A percentile compares a stretch with the other conserved stretches of the same genome.
These are phyloP conservation scores for Cystobasidium ongulense DNA, from an alignment of 768 basidiomycete species.

Conservation along the genomic window DNA sequence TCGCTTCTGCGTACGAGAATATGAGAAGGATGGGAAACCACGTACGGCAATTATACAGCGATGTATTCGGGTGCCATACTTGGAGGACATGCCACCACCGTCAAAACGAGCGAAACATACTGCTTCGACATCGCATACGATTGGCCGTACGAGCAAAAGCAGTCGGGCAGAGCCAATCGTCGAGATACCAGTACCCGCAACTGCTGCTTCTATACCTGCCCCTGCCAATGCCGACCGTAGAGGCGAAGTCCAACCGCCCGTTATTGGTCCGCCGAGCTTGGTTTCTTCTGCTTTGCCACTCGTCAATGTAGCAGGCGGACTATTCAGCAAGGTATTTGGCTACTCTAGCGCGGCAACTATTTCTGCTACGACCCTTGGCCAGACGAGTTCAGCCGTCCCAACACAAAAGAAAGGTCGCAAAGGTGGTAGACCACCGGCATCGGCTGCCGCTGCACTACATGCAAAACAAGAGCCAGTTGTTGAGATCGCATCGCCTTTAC, in stretches of 20 bases:
- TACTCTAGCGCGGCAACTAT: background rate
- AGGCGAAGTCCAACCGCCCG: background rate
- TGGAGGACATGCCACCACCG: background rate
- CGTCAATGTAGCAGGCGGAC: background rate
- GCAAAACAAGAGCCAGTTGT: background rate
- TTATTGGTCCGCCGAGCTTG: background rate
- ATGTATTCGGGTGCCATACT: background rate
- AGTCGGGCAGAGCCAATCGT: background rate
- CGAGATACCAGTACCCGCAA: background rate
- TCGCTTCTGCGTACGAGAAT: constrained; percentile 5
- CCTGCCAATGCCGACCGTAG: background rate
- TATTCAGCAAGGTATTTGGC: background rate
- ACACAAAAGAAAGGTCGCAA: background rate
- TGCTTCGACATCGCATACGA: background rate
- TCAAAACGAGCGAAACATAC: background rate
- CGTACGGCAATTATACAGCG: background rate
- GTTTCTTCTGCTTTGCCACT: background rate
- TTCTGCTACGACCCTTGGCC: background rate
- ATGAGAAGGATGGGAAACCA: background rate
- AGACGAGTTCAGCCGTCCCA: background rate
- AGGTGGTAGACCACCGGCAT: background rate
- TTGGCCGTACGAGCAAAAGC: background rate
- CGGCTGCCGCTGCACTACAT: background rate
- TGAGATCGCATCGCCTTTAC: background rate
- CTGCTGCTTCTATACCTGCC: background rate